Percentiles rank a stretch among this genome's conserved stretches.
Evolutionary conservation across 257 asterid genomes (phyloP).

Genomic region (Gardenia jasminoides): DNA sequence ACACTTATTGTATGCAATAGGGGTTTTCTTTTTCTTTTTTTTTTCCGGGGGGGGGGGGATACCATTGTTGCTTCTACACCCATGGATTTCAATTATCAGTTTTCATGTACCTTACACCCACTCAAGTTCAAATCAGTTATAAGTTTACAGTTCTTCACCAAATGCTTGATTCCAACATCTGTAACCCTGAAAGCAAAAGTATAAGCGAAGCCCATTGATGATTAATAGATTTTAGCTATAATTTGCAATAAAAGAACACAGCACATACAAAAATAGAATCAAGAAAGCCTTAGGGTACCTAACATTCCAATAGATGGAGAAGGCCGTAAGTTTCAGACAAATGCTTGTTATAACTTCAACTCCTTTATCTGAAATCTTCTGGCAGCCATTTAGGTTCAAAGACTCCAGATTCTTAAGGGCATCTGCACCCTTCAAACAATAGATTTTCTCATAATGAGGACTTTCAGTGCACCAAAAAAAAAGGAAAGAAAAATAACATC

Average conservation of each 20-base stretch:
- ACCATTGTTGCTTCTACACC: not conserved
- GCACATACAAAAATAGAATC: constrained; percentile 6
- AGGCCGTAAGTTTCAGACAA: constrained; percentile 54
- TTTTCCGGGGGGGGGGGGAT: too few species aligned
- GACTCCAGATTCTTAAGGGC: constrained; percentile 52
- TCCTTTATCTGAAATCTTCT: constrained; percentile 84
- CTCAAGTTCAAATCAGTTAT: constrained; percentile 78
- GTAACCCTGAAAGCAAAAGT: constrained; percentile 62
- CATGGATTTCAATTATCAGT: constrained; percentile 5
- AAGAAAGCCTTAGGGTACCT: constrained; percentile 46
- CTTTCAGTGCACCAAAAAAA: constrained; percentile 4
- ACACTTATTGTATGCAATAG: too few species aligned
- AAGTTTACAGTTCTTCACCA: constrained; percentile 68
- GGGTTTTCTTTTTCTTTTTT: not conserved
- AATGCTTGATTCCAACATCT: constrained; percentile 63
- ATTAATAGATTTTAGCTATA: constrained; percentile 4
- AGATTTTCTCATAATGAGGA: not conserved
- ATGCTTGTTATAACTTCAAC: constrained; percentile 54
- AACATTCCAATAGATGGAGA: constrained; percentile 92
- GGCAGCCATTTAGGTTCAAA: constrained; percentile 92
- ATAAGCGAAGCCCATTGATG: constrained; percentile 9
- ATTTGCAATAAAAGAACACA: constrained; percentile 6
- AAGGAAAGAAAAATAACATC: not conserved
- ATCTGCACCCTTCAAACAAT: constrained; percentile 49
- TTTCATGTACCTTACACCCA: constrained; percentile 78